phyloP scores from a whole-genome alignment of 75 land plant species.

The Pinus taeda region DNA sequence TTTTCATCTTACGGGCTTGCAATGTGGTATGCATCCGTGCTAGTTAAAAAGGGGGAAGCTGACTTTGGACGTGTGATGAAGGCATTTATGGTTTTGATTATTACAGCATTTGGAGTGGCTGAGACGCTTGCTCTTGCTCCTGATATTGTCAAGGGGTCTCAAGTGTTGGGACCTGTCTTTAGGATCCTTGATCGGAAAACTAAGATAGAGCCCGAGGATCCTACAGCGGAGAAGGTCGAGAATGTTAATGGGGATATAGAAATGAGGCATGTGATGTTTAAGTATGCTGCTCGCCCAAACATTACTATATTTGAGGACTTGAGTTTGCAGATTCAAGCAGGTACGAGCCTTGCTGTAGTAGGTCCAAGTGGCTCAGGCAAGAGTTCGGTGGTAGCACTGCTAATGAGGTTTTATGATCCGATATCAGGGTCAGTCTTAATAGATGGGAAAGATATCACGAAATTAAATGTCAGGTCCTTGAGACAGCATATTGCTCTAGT shows the following conservation, averaged over 20 bases:
- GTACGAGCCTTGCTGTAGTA: slow-evolving; percentile 66
- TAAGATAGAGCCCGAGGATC: slow-evolving; percentile 53
- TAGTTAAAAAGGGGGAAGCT: slow-evolving; percentile 37
- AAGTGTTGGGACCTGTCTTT: slow-evolving; percentile 63
- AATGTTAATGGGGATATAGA: slow-evolving; percentile 50
- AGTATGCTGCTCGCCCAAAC: slow-evolving; percentile 59
- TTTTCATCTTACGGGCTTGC: slow-evolving; percentile 60
- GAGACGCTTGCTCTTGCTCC: slow-evolving; percentile 81
- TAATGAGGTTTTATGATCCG: slow-evolving; percentile 78
- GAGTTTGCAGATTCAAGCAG: slow-evolving; percentile 40
- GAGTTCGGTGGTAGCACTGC: slow-evolving; percentile 60
- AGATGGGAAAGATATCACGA: slow-evolving; percentile 54
- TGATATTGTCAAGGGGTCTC: slow-evolving; percentile 62
- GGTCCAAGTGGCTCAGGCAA: slow-evolving; percentile 86
- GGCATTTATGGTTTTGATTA: slow-evolving; percentile 66
- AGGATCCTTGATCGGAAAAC: slow-evolving; percentile 53
- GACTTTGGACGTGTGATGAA: slow-evolving; percentile 63
- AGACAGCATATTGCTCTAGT: slow-evolving; percentile 59
- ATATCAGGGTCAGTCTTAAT: slow-evolving; percentile 45
- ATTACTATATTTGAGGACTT: slow-evolving; percentile 45
- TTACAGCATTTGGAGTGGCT: slow-evolving; percentile 74
- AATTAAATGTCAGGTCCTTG: slow-evolving; percentile 41
- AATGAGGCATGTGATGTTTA: slow-evolving; percentile 51
- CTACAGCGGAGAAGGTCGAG: slow-evolving; percentile 25
- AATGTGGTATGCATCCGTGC: slow-evolving; percentile 63